These are phyloP conservation scores for Brassica balearica DNA, from an alignment of 441 rosid genomes.

Conservation along the genomic window DNA sequence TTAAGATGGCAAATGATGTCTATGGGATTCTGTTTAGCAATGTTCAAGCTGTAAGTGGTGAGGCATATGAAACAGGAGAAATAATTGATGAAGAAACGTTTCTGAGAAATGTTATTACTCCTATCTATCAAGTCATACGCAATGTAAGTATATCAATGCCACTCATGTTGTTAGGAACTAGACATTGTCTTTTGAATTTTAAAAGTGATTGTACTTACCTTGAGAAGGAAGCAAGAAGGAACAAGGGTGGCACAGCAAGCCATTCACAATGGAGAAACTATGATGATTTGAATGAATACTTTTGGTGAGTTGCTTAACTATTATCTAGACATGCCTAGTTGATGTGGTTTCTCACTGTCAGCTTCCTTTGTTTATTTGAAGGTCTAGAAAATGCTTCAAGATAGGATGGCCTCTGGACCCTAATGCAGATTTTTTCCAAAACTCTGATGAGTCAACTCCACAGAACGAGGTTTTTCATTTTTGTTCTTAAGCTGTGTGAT, in stretches of 20 bases:
- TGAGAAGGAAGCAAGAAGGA: slow-evolving; percentile 83
- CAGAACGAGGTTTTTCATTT: slow-evolving; percentile 54
- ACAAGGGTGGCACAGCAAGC: slow-evolving; percentile 83
- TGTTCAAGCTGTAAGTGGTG: slow-evolving; percentile 73
- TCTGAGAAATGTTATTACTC: slow-evolving; percentile 77
- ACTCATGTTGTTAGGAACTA: slow-evolving; percentile 18
- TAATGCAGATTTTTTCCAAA: slow-evolving; percentile 75
- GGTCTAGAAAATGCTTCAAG: slow-evolving; percentile 81
- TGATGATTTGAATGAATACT: slow-evolving; percentile 97
- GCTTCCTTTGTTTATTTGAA: slow-evolving; percentile 40
- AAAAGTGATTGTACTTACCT: slow-evolving; percentile 39
- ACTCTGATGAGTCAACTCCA: slow-evolving; percentile 51
- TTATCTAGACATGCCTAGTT: slow-evolving; percentile 29
- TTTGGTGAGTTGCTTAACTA: slow-evolving; percentile 63
- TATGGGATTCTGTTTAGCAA: slow-evolving; percentile 66
- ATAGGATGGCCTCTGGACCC: slow-evolving; percentile 79
- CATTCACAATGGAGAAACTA: slow-evolving; percentile 99
- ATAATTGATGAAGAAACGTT: slow-evolving; percentile 79
- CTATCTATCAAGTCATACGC: slow-evolving; percentile 78
- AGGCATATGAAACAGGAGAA: slow-evolving; percentile 53
- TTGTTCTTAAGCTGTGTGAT: neutral
- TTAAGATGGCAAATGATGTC: slow-evolving; percentile 86
- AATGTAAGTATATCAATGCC: slow-evolving; percentile 54
- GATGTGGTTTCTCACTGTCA: slow-evolving; percentile 30
- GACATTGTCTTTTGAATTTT: slow-evolving; percentile 22